Base-by-base conservation (phyloP, 2,329 filamentous ascomycete genomes). In the Epicoccum nigrum region DNA sequence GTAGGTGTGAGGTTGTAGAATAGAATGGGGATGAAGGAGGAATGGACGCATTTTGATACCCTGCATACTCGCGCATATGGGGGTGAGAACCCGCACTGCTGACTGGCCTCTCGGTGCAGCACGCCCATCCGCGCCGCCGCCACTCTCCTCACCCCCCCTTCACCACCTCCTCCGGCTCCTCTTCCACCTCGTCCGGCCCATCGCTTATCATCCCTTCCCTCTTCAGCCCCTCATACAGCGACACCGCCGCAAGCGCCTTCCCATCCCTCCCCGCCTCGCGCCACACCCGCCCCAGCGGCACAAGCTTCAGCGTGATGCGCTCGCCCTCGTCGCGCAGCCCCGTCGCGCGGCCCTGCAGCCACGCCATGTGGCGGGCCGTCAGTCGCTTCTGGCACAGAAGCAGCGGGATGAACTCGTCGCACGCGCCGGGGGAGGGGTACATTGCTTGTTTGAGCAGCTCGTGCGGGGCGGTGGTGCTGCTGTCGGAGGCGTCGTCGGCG, bases 391-490 rank as follows among this genome's bases (percentile, higher is more conserved):
- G 77, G 54, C 78, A 81, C 25, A 84, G 60, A 52, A 84, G 82
- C 5, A 85, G 60, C 0, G 81, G 80, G 20, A 85, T 80, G 57
- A 82, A 84, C 54, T 86, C 83, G 62, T 86, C 83, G 50, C 80
- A 81, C 2, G 79, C 83, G 2, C 83, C 83, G 0, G 80, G 72
- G 11, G 76, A 80, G 0, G 81, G 79, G 60, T 85, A 85, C 38
- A 83, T 73, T 0, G 75, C 80, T 41, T 75, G 69, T 17, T 59
- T 38, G 1, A 55, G 28, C 0, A 5, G 27, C 30, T 57, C 54
- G 3, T 13, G 32, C 1, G 3, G 13, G 4, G 3, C 4, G 4
- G 30, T 35, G 12, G 31, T 5, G 19, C 19, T 4, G 4, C 6
- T 30, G 11, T 27, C n/a, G 7, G 21, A 15, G 1, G 32, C 15